Evolutionary conservation across 2,329 filamentous ascomycete species (phyloP).

Genomic region (Emericellopsis cladophorae): DNA sequence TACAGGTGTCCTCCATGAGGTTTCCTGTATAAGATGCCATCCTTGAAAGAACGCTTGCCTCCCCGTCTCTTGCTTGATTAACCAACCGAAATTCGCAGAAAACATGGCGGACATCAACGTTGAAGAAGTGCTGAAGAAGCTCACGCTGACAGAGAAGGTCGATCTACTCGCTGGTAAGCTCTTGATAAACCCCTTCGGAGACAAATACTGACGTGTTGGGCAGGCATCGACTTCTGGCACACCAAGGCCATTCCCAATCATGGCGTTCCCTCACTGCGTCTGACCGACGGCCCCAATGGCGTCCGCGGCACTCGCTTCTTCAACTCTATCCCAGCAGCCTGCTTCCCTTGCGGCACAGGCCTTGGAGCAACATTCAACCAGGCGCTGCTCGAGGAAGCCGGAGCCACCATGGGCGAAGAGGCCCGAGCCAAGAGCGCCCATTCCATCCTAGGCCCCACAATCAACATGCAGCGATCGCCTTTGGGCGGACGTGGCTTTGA

Average conservation of each 20-base stretch:
- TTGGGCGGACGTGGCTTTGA: slow-evolving; percentile 48
- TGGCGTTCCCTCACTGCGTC: slow-evolving; percentile 44
- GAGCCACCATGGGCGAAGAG: slow-evolving; percentile 38
- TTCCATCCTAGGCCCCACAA: slow-evolving; percentile 46
- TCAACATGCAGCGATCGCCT: slow-evolving; percentile 50
- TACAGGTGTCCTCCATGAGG: no score
- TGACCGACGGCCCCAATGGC: slow-evolving; percentile 59
- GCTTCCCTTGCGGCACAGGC: slow-evolving; percentile 45
- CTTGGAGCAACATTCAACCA: slow-evolving; percentile 46
- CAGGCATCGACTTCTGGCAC: slow-evolving; percentile 58
- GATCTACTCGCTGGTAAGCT: slow-evolving; percentile 35
- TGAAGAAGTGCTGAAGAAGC: slow-evolving; percentile 39
- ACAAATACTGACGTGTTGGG: neutral
- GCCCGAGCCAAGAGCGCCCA: slow-evolving; percentile 44
- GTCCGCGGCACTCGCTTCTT: slow-evolving; percentile 58
- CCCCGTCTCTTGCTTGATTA: no score
- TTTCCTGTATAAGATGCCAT: no score
- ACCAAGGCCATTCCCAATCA: slow-evolving; percentile 47
- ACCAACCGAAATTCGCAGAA: no score
- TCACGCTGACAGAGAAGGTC: slow-evolving; percentile 38
- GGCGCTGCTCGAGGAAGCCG: slow-evolving; percentile 35
- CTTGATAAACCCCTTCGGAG: neutral
- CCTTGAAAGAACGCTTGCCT: no score
- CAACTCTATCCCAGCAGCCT: slow-evolving; percentile 46
- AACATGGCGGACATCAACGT: slow-evolving; percentile 40